Percentiles rank a stretch among this genome's conserved stretches.
These are phyloP conservation scores for Cardamine resedifolia DNA, from an alignment of 345 rosid genomes.

Conservation along the genomic window DNA sequence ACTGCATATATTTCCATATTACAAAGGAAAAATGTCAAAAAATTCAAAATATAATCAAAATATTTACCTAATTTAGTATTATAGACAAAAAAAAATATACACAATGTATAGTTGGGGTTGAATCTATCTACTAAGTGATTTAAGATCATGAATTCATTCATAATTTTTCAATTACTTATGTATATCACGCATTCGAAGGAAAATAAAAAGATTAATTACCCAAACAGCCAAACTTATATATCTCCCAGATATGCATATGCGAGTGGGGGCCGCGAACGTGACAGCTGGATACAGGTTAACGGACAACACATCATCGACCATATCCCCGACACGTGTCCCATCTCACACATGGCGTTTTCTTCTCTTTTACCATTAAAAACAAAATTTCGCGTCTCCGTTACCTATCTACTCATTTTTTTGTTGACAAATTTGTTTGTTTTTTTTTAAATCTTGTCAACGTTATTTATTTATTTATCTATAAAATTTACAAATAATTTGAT, in stretches of 20 bases:
- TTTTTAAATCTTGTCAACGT: background rate
- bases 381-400: background rate
- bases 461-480: background rate
- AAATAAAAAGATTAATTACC: background rate
- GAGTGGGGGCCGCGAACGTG: constrained; percentile 32
- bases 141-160: background rate
- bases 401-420: background rate
- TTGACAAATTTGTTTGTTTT: background rate
- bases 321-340: constrained; percentile 37
- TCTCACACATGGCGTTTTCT: constrained; percentile 37
- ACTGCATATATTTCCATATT: background rate
- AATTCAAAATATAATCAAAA: background rate
- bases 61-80: too few species aligned
- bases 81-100: too few species aligned
- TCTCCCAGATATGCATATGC: constrained; percentile 5
- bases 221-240: background rate
- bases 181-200: background rate
- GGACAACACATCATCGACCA: constrained; percentile 36
- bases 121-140: background rate
- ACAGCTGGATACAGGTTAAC: constrained; percentile 37
- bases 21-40: background rate
- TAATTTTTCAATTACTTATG: background rate
- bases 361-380: background rate
- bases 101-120: background rate
- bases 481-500: background rate